phyloP scores from a whole-genome alignment of 306 rosid genomes.

The Phaseolus lunatus region DNA sequence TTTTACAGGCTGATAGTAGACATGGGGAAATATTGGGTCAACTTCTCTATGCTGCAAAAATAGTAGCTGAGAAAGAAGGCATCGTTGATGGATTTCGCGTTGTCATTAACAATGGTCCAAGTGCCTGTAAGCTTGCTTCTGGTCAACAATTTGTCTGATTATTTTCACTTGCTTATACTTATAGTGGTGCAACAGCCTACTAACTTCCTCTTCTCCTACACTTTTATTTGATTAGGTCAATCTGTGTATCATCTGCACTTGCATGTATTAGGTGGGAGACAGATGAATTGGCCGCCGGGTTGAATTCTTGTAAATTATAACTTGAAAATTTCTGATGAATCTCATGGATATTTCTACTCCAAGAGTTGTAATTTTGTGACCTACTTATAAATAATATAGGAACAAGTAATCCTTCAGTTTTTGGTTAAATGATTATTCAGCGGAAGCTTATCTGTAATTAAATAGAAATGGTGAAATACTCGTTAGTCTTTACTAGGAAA shows the following conservation, averaged over 20 bases:
- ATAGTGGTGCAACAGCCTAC: background rate
- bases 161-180: constrained; percentile 4
- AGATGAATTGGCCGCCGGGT: constrained; percentile 91
- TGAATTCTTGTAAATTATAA: constrained; percentile 40
- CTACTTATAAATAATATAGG: background rate
- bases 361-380: constrained; percentile 9
- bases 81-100: constrained; percentile 85
- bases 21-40: constrained; percentile 80
- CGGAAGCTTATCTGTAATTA: background rate
- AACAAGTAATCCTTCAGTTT: background rate
- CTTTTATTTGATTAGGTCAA: constrained; percentile 64
- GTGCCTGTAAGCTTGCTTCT: constrained; percentile 66
- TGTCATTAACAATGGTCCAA: constrained; percentile 80
- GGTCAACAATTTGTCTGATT: background rate
- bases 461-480: background rate
- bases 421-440: constrained; percentile 13
- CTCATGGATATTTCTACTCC: constrained; percentile 13
- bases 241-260: constrained; percentile 92
- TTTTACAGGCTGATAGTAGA: constrained; percentile 68
- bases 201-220: background rate
- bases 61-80: constrained; percentile 84
- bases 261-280: constrained; percentile 91
- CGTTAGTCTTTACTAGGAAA: background rate
- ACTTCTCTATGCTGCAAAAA: constrained; percentile 81
- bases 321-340: constrained; percentile 6